Conservation (phyloP, 352 stramenopile genomes). For the Pythium rishiriense region DNA sequence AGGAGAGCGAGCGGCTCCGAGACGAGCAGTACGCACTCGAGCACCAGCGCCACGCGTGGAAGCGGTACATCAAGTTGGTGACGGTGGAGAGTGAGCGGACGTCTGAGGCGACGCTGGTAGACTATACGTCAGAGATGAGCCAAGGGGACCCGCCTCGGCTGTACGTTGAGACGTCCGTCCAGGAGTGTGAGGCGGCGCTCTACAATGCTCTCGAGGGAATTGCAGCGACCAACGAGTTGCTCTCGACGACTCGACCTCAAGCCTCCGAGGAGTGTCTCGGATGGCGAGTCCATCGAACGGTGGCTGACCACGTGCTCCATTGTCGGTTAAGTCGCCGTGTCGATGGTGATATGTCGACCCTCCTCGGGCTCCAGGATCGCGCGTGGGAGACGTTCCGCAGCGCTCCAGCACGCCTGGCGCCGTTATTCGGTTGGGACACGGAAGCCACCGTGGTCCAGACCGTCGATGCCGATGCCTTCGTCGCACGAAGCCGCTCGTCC, state of each 20-base stretch:
- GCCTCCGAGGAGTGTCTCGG: neutral
- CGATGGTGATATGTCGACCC: neutral
- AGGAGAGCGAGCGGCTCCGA: neutral
- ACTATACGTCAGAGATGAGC: neutral
- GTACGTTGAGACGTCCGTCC: neutral
- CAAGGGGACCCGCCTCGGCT: neutral
- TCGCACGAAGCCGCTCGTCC: neutral
- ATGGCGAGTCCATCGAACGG: neutral
- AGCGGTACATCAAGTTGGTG: slow-evolving; percentile 1
- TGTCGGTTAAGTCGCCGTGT: neutral
- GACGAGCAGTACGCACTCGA: slow-evolving; percentile 15
- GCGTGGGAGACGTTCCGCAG: neutral
- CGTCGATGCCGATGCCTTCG: neutral
- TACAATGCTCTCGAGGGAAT: neutral
- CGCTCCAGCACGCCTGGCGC: neutral
- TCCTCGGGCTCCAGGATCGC: neutral
- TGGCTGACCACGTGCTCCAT: neutral
- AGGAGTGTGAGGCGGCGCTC: neutral
- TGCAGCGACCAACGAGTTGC: neutral
- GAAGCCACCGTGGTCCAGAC: neutral
- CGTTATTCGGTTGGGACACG: neutral
- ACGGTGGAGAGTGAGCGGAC: neutral
- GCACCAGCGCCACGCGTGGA: neutral
- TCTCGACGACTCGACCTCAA: neutral
- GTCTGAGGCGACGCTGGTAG: neutral